Conservation (phyloP, 2,329 filamentous ascomycete species). For the Aspergillus ruber region DNA sequence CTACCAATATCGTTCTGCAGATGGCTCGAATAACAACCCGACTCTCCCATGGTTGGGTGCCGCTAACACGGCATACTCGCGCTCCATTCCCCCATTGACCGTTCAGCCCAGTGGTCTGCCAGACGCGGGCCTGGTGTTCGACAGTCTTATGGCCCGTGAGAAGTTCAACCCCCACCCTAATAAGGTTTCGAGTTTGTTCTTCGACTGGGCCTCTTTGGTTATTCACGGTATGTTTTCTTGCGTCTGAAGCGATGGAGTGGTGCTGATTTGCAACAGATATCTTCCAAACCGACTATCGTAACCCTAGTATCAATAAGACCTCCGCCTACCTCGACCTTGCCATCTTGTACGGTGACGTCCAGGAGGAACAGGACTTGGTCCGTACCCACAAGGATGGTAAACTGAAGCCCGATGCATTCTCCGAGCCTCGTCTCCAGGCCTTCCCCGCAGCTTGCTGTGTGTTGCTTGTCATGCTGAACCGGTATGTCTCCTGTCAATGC, state of each 20-base stretch:
- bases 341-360: slow-evolving; percentile 61
- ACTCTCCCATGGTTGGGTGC: slow-evolving; percentile 60
- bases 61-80: slow-evolving; percentile 61
- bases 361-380: slow-evolving; percentile 45
- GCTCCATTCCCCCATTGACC: slow-evolving; percentile 55
- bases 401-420: slow-evolving; percentile 66
- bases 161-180: slow-evolving; percentile 55
- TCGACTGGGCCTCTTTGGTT: slow-evolving; percentile 67
- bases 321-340: slow-evolving; percentile 68
- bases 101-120: slow-evolving; percentile 60
- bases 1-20: slow-evolving; percentile 60
- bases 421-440: slow-evolving; percentile 62
- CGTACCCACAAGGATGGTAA: slow-evolving; percentile 63
- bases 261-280: slow-evolving; percentile 43
- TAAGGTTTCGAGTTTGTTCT: slow-evolving; percentile 65
- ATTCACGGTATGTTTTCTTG: slow-evolving; percentile 53
- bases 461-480: slow-evolving; percentile 64
- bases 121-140: slow-evolving; percentile 51
- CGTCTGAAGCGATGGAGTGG: not conserved
- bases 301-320: slow-evolving; percentile 58
- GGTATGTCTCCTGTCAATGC: slow-evolving; percentile 13
- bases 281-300: slow-evolving; percentile 61
- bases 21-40: slow-evolving; percentile 68
- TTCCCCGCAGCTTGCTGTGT: slow-evolving; percentile 68
- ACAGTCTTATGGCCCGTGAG: slow-evolving; percentile 38